Evolutionary conservation across 164 flowering plant species (phyloP).

Genomic region (Santalum album): DNA sequence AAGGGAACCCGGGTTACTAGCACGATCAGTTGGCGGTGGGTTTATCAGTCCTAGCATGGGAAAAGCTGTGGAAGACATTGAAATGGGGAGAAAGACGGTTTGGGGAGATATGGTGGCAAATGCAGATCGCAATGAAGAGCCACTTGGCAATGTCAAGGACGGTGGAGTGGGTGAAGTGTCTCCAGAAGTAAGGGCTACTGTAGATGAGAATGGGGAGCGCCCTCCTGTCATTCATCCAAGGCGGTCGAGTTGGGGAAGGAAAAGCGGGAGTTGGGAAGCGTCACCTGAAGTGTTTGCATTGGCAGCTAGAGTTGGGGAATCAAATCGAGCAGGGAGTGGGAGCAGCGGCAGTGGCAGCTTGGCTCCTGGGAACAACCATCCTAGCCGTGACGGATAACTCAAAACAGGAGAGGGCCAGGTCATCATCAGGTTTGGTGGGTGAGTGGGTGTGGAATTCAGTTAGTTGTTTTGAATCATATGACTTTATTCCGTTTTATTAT

Average conservation of each 20-base stretch:
- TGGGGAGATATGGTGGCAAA: constrained; percentile 9
- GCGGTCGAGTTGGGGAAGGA: constrained; percentile 24
- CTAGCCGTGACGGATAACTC: constrained; percentile 2
- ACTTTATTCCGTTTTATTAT: neutral
- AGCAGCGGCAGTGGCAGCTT: constrained; percentile 35
- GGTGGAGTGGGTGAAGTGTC: no score
- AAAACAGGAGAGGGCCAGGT: neutral
- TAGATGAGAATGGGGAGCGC: no score
- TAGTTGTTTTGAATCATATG: constrained; percentile 4
- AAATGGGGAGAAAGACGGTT: constrained; percentile 28
- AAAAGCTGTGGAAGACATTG: constrained; percentile 22
- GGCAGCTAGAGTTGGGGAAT: constrained; percentile 17
- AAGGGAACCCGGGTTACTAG: constrained; percentile 14
- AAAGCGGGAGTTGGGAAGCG: constrained; percentile 25
- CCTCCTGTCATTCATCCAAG: constrained; percentile 9
- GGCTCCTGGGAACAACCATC: constrained; percentile 21
- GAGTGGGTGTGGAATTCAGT: neutral
- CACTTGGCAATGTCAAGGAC: neutral
- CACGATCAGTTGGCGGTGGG: constrained; percentile 13
- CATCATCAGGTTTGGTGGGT: no score
- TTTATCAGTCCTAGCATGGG: constrained; percentile 15
- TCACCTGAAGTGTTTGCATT: constrained; percentile 21
- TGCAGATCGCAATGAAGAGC: neutral
- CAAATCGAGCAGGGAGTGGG: constrained; percentile 23
- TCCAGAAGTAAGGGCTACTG: no score